A percentile compares a stretch with the other conserved stretches of the same genome.
These are phyloP conservation scores for Bassia scoparia DNA, from an alignment of 148 eudicot genomes.

Conservation along the genomic window DNA sequence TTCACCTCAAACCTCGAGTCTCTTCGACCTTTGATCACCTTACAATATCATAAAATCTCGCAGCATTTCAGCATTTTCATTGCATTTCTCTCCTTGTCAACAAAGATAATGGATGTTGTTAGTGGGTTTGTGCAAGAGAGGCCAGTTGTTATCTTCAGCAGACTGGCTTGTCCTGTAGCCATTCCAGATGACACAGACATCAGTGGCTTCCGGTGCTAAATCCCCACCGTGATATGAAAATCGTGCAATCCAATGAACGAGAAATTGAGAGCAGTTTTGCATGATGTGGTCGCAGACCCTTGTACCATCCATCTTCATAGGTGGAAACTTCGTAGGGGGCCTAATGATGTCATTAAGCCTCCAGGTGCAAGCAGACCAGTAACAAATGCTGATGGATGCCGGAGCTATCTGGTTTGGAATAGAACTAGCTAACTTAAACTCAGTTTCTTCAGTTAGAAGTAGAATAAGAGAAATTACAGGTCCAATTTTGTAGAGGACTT, in stretches of 20 bases:
- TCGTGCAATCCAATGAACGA: conserved; percentile 17
- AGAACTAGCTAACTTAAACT: conserved; percentile 14
- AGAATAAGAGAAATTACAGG: not conserved
- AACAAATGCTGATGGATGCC: conserved; percentile 31
- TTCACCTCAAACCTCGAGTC: conserved; percentile 11
- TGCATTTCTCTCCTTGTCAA: not conserved
- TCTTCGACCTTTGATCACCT: not conserved
- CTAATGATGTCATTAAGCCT: conserved; percentile 31
- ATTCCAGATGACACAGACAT: conserved; percentile 23
- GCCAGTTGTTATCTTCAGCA: conserved; percentile 21
- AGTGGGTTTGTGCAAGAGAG: conserved; percentile 16
- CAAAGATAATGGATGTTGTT: conserved; percentile 8
- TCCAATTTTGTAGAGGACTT: conserved; percentile 11
- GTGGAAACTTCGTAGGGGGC: conserved; percentile 24
- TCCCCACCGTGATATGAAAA: conserved; percentile 18
- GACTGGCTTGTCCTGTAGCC: conserved; percentile 23
- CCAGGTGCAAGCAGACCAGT: conserved; percentile 34
- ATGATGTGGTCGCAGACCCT: conserved; percentile 16
- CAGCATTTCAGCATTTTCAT: not conserved
- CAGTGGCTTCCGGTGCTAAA: conserved; percentile 23
- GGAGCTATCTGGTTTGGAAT: conserved; percentile 36
- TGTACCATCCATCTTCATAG: conserved; percentile 20
- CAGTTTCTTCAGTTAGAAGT: not conserved
- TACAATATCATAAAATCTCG: not conserved
- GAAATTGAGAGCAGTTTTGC: conserved; percentile 11